phyloP scores from a whole-genome alignment of 2,329 filamentous ascomycete genomes.

The Alternaria tenuissima region DNA sequence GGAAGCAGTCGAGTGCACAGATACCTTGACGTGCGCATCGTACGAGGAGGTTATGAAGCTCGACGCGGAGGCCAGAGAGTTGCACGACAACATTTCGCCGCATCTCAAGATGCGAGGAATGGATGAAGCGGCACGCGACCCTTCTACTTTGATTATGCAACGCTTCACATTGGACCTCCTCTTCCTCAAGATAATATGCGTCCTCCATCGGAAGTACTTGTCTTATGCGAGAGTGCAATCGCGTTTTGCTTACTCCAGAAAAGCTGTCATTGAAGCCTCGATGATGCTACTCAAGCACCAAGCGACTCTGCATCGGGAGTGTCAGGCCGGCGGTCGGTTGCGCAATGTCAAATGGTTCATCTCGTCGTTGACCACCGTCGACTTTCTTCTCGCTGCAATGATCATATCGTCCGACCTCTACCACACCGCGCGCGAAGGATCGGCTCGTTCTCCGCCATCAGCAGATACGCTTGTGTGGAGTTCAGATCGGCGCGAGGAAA shows the following conservation, averaged over 20 bases:
- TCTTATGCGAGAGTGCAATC: constrained; percentile 75
- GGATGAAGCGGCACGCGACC: constrained; percentile 76
- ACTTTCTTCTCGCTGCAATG: constrained; percentile 87
- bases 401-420: constrained; percentile 84
- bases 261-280: constrained; percentile 84
- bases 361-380: constrained; percentile 79
- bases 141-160: constrained; percentile 74
- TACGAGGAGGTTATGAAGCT: constrained; percentile 70
- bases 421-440: constrained; percentile 62
- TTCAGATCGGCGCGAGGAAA: constrained; percentile 68
- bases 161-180: constrained; percentile 84
- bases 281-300: constrained; percentile 83
- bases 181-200: constrained; percentile 86
- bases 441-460: constrained; percentile 45
- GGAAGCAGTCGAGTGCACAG: constrained; percentile 72
- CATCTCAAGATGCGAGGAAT: constrained; percentile 79
- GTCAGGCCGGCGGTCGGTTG: constrained; percentile 74
- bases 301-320: constrained; percentile 76
- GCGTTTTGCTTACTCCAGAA: constrained; percentile 83
- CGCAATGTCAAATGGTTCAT: constrained; percentile 80
- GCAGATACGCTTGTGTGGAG: constrained; percentile 56
- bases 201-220: constrained; percentile 89
- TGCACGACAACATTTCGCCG: constrained; percentile 74
- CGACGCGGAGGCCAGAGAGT: constrained; percentile 65
- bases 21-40: constrained; percentile 67